A percentile compares a stretch with the other conserved stretches of the same genome.
Conservation (phyloP, 495 filamentous ascomycete genomes). For the Penicillium antarcticum region DNA sequence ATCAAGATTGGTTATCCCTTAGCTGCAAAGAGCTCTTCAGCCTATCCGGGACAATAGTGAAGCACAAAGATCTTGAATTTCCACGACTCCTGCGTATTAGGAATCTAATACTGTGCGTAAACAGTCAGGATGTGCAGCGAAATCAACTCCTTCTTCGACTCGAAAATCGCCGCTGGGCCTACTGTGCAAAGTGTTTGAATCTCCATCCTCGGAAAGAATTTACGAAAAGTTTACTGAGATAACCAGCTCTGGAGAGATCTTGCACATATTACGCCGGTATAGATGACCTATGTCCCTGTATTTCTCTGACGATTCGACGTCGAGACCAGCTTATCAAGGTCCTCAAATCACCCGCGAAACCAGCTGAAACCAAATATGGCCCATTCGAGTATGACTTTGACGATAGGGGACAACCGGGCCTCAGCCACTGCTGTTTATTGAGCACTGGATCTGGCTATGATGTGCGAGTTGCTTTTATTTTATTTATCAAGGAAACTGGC, state of each 20-base stretch:
- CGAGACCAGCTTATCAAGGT: constrained; percentile 6
- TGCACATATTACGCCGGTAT: constrained; percentile 12
- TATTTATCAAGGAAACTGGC: constrained; percentile 3
- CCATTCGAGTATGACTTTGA: constrained; percentile 4
- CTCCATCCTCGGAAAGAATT: constrained; percentile 19
- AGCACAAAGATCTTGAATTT: constrained; percentile 8
- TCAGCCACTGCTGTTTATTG: constrained; percentile 3
- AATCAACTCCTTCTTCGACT: constrained; percentile 19
- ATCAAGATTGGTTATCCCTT: constrained; percentile 11
- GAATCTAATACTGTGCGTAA: constrained; percentile 12
- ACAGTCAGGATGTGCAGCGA: constrained; percentile 6
- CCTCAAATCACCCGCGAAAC: constrained; percentile 7
- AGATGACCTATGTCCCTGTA: constrained; percentile 15
- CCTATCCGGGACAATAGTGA: background rate
- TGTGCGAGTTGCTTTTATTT: constrained; percentile 1
- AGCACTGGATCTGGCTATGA: background rate
- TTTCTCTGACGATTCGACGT: constrained; percentile 9
- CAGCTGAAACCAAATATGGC: background rate
- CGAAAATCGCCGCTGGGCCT: constrained; percentile 14
- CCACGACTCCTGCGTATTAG: constrained; percentile 9
- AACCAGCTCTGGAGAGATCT: constrained; percentile 1
- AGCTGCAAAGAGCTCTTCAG: constrained; percentile 9
- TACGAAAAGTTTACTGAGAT: background rate
- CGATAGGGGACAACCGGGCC: background rate
- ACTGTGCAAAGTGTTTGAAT: constrained; percentile 13